Evolutionary conservation across 306 rosid genomes (phyloP).

Genomic region (Ziziphus jujuba): DNA sequence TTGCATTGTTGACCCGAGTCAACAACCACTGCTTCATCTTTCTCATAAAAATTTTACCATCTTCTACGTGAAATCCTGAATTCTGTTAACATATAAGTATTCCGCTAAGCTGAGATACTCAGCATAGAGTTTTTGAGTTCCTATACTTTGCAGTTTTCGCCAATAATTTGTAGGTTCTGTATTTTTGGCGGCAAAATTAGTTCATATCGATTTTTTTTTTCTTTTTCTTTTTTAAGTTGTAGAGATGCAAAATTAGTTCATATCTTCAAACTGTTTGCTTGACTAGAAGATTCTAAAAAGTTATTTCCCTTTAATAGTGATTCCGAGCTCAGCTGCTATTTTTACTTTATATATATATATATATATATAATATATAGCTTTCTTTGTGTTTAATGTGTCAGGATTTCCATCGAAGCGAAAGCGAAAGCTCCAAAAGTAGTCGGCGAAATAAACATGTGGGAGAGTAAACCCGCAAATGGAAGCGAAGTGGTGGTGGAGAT

Average conservation of each 20-base stretch:
- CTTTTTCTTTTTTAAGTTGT: not conserved
- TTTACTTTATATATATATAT: no score
- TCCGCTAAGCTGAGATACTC: not conserved
- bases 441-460: slow-evolving; percentile 54
- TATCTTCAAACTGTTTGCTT: no score
- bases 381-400: slow-evolving; percentile 14
- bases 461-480: slow-evolving; percentile 41
- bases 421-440: slow-evolving; percentile 17
- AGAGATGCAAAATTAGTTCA: no score
- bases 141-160: not conserved
- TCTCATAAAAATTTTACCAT: not conserved
- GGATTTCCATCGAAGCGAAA: slow-evolving; percentile 41
- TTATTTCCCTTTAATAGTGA: not conserved
- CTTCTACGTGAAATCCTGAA: not conserved
- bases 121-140: not conserved
- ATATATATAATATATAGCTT: no score
- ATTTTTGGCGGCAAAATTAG: slow-evolving; percentile 11
- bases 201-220: not conserved
- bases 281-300: not conserved
- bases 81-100: not conserved
- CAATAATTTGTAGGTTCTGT: not conserved
- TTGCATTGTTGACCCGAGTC: no score
- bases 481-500: slow-evolving; percentile 55
- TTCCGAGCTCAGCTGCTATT: not conserved
- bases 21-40: no score